These are phyloP conservation scores for Ceratocystis smalleyi DNA, from an alignment of 2,329 filamentous ascomycete species.

Conservation along the genomic window DNA sequence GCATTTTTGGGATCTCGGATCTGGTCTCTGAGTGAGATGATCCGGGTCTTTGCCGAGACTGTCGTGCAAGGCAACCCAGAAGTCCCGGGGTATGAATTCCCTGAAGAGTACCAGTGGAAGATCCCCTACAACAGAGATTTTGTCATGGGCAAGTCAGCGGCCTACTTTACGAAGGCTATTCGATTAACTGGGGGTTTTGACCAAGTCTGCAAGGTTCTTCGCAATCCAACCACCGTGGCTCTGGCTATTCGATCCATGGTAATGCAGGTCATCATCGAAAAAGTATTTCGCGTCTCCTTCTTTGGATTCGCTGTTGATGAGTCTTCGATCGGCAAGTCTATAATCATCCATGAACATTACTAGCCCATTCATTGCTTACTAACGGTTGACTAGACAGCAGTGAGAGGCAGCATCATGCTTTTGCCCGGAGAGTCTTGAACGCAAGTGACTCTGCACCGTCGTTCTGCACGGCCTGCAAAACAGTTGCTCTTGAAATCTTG, in stretches of 20 bases:
- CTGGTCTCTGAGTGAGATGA: conserved; percentile 8
- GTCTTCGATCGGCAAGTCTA: conserved; percentile 1
- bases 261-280: conserved; percentile 12
- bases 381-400: not conserved
- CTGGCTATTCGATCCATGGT: conserved; percentile 11
- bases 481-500: conserved; percentile 5
- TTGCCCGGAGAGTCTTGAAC: not conserved
- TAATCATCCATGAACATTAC: not conserved
- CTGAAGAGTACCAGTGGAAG: not conserved
- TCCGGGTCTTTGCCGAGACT: not conserved
- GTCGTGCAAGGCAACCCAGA: conserved; percentile 4
- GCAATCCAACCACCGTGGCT: not conserved
- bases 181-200: conserved; percentile 9
- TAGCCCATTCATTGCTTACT: not conserved
- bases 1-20: not conserved
- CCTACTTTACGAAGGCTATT: conserved; percentile 12
- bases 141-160: conserved; percentile 5
- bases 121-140: conserved; percentile 7
- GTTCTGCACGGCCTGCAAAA: not conserved
- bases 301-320: conserved; percentile 6
- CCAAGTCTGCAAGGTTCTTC: conserved; percentile 9
- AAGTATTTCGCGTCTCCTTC: conserved; percentile 6
- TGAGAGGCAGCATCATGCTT: not conserved
- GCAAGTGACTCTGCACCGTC: not conserved
- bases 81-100: not conserved